These are phyloP conservation scores for Alternaria conjuncta DNA, from an alignment of 2,329 filamentous ascomycete genomes.

Conservation along the genomic window DNA sequence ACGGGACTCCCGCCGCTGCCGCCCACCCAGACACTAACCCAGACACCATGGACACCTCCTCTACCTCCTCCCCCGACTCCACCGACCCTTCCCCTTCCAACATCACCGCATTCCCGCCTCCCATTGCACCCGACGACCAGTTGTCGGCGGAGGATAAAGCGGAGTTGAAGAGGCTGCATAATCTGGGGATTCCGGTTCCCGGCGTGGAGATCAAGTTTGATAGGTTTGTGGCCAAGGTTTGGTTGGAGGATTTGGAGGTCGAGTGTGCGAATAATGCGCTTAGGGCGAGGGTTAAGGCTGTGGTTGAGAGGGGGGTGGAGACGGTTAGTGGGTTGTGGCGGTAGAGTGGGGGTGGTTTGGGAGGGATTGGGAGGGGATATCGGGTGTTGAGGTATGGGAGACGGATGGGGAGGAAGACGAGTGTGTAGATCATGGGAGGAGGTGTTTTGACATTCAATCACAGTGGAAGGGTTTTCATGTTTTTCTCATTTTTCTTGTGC, in stretches of 20 bases:
- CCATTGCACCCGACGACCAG: constrained; percentile 1
- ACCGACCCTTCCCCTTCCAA: constrained; percentile 11
- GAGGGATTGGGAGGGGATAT: neutral
- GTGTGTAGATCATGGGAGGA: neutral
- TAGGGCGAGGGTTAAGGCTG: constrained; percentile 82
- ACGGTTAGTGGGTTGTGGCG: constrained; percentile 62
- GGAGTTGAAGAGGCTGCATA: constrained; percentile 80
- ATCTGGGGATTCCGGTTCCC: constrained; percentile 86
- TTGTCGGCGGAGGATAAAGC: constrained; percentile 31
- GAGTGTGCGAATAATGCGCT: constrained; percentile 82
- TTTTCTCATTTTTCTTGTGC: neutral
- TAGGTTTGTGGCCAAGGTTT: constrained; percentile 84
- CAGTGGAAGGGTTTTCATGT: neutral
- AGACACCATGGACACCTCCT: neutral
- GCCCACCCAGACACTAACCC: neutral
- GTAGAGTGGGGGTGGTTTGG: neutral
- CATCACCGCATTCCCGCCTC: constrained; percentile 2
- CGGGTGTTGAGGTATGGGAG: neutral
- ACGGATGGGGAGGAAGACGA: neutral
- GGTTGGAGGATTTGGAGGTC: constrained; percentile 90
- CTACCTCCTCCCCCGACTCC: constrained; percentile 1
- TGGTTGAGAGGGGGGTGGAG: constrained; percentile 89
- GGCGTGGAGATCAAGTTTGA: constrained; percentile 88
- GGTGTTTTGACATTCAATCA: neutral
- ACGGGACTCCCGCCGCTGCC: constrained; percentile 4